Evolutionary conservation across 1,284 basidiomycete genomes (phyloP).

Genomic region (Quambalaria eucalypti): DNA sequence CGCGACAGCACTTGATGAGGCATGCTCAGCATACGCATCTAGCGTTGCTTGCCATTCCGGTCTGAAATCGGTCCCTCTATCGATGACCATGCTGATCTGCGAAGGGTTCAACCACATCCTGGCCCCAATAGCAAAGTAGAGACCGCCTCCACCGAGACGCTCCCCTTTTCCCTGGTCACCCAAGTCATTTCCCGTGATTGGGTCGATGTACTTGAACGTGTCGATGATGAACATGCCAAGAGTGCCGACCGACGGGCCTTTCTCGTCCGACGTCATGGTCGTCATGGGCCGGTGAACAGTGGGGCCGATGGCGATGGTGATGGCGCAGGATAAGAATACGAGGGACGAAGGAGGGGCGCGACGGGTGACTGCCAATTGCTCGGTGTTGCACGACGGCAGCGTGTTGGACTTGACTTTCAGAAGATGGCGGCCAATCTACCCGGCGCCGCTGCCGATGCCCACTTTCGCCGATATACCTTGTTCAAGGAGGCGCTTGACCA

Average conservation of each 20-base stretch:
- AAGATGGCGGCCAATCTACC: no score
- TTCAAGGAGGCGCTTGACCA: no score
- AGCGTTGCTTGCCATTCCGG: not conserved
- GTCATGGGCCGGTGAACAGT: not conserved
- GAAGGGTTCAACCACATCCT: slow-evolving; percentile 5
- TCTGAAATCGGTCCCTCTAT: slow-evolving; percentile 7
- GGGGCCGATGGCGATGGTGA: not conserved
- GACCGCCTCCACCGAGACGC: slow-evolving; percentile 8
- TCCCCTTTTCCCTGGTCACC: slow-evolving; percentile 5
- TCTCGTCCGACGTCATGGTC: not conserved
- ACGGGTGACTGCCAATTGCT: no score
- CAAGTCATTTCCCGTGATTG: not conserved
- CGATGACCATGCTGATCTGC: slow-evolving; percentile 8
- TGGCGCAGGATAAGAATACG: not conserved
- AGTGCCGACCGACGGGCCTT: slow-evolving; percentile 1
- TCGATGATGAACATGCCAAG: slow-evolving; percentile 15
- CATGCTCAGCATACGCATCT: not conserved
- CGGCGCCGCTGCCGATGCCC: no score
- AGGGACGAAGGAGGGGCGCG: no score
- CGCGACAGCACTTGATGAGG: no score
- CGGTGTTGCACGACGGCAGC: no score
- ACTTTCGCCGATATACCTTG: no score
- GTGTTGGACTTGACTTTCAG: no score
- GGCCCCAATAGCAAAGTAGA: slow-evolving; percentile 10
- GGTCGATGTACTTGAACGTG: slow-evolving; percentile 7